These are phyloP conservation scores for Chaetoscypha palmicola DNA, from an alignment of 2,329 filamentous ascomycete genomes.

Conservation along the genomic window DNA sequence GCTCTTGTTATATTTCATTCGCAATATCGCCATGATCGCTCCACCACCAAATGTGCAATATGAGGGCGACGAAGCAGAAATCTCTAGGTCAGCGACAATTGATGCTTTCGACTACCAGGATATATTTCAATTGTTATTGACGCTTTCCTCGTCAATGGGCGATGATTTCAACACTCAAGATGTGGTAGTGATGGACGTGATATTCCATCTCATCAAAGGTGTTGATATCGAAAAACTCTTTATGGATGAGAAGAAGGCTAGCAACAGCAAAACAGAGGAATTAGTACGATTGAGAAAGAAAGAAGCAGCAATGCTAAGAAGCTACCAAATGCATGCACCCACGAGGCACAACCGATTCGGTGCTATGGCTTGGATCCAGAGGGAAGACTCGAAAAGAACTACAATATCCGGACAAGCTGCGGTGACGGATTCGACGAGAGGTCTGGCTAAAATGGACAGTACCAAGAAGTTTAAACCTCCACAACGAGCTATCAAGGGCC, in stretches of 20 bases:
- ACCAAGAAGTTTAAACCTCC: constrained; percentile 88
- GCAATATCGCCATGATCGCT: constrained; percentile 81
- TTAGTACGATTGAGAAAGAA: constrained; percentile 69
- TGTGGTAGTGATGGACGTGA: constrained; percentile 78
- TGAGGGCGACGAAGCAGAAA: constrained; percentile 83
- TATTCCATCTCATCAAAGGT: constrained; percentile 90
- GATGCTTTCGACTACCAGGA: constrained; percentile 88
- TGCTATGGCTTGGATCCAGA: constrained; percentile 94
- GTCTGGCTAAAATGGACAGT: constrained; percentile 82
- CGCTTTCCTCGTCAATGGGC: constrained; percentile 84
- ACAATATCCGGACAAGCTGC: constrained; percentile 86
- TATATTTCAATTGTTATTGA: constrained; percentile 77
- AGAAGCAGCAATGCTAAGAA: constrained; percentile 74
- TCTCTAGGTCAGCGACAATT: constrained; percentile 80
- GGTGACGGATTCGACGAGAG: constrained; percentile 63
- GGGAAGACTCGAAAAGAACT: constrained; percentile 75
- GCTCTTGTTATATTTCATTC: constrained; percentile 78
- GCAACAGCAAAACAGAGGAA: constrained; percentile 63
- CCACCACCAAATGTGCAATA: constrained; percentile 65
- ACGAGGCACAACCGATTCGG: constrained; percentile 91
- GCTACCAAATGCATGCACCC: constrained; percentile 69
- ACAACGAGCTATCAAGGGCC: constrained; percentile 52
- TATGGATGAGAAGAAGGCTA: constrained; percentile 68
- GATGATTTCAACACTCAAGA: constrained; percentile 91
- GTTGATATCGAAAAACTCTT: constrained; percentile 80